phyloP scores from a whole-genome alignment of 1,284 basidiomycete genomes.

The Peniophora sp. region DNA sequence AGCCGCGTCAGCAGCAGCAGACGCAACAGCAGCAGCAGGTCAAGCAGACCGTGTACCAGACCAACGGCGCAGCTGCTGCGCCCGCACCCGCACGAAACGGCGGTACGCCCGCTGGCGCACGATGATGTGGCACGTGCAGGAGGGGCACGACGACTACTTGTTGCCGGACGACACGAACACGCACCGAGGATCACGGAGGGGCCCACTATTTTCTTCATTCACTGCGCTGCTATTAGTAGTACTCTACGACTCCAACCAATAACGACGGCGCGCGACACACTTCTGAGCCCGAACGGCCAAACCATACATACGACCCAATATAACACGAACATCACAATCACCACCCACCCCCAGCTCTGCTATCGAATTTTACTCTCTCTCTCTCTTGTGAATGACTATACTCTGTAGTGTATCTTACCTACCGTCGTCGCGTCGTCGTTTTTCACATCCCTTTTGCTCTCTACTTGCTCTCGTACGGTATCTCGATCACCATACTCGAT shows the following conservation, averaged over 20 bases:
- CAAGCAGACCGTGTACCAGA: slow-evolving; percentile 21
- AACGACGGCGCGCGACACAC: background rate
- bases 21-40: slow-evolving; percentile 10
- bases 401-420: too few species aligned
- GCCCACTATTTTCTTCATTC: background rate
- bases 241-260: background rate
- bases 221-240: background rate
- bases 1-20: slow-evolving; percentile 23
- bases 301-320: too few species aligned
- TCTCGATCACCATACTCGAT: too few species aligned
- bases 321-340: too few species aligned
- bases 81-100: slow-evolving; percentile 13
- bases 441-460: too few species aligned
- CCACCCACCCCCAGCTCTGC: too few species aligned
- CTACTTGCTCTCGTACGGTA: too few species aligned
- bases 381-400: too few species aligned
- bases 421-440: too few species aligned
- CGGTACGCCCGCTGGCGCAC: slow-evolving; percentile 22
- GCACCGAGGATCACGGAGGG: background rate
- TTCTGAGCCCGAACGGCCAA: too few species aligned
- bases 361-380: too few species aligned
- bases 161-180: background rate
- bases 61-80: slow-evolving; percentile 16
- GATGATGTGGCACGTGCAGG: slow-evolving; percentile 15
- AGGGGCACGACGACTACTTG: slow-evolving; percentile 1